Percentiles rank a stretch among this genome's conserved stretches.
phyloP scores from a whole-genome alignment of 176 grass and related monocot species.

The Oryza glumipatula region DNA sequence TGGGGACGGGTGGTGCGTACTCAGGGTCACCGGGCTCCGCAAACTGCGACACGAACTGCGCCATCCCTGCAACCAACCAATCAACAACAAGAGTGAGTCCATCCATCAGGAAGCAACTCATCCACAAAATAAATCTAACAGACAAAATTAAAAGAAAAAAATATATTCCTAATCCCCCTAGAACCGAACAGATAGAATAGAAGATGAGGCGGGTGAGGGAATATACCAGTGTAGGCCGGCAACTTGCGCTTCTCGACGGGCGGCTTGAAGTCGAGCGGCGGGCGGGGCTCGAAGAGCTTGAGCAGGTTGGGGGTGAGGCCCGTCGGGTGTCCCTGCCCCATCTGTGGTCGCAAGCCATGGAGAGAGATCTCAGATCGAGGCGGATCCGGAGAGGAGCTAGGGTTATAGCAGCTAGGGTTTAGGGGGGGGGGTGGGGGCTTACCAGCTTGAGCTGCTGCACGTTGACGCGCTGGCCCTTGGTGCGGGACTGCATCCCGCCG shows the following conservation, averaged over 20 bases:
- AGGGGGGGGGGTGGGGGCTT: background rate
- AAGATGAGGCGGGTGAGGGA: background rate
- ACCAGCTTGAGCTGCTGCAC: constrained; percentile 91
- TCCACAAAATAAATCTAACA: background rate
- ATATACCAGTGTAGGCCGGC: constrained; percentile 63
- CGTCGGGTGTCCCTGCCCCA: constrained; percentile 86
- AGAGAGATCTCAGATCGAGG: constrained; percentile 27
- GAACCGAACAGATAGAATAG: background rate
- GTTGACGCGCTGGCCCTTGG: constrained; percentile 81
- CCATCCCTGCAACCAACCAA: constrained; percentile 56
- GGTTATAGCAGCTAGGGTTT: constrained; percentile 42
- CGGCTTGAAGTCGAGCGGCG: constrained; percentile 75
- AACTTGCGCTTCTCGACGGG: constrained; percentile 76
- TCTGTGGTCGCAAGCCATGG: constrained; percentile 48
- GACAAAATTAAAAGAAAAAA: background rate
- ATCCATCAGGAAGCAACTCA: background rate
- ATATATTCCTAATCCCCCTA: background rate
- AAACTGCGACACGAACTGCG: constrained; percentile 64
- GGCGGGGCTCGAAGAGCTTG: constrained; percentile 90
- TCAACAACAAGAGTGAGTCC: background rate
- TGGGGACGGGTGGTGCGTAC: constrained; percentile 66
- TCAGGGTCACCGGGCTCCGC: constrained; percentile 59
- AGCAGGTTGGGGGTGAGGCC: constrained; percentile 86
- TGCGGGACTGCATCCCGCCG: constrained; percentile 60
- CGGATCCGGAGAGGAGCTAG: background rate